Base-by-base conservation (phyloP, 1,284 basidiomycete genomes). In the Termitomyces sp. region DNA sequence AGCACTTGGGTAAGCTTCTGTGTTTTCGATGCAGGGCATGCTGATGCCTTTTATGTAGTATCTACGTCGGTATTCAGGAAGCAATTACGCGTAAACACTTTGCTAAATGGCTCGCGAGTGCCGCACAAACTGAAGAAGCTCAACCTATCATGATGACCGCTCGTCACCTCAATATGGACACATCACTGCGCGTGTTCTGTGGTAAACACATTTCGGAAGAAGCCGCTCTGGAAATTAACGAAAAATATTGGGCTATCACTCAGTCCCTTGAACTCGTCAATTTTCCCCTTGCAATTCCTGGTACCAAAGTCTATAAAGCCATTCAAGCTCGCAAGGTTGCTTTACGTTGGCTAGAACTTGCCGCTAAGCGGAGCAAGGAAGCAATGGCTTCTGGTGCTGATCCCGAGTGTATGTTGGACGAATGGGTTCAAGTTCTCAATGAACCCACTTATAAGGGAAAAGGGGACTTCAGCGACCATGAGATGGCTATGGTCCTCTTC, bases 221-320 rank as follows among this genome's bases (percentile, higher is more conserved):
- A 10, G 92, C 88, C 44, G 83, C 88, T 34, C 67, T 75, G 33
- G 89, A 93, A 68, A 94, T 99, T 67, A 90, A 83, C 67, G 87
- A 92, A 62, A 94, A 94, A 70, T 99, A 98, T 77, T 99, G 96
- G 96, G 79, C 82, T 58, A 97, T 99, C 72, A 98, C 96, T 15
- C 76, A 86, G 62, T 93, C 96, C 1, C 87, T 99, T 44, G 94
- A 99, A 71, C 89, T 99, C 55, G 96, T 99, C 79, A 99, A 99
- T 79, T 99, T 99, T 80, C 96, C 96, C 24, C 76, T 99, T 59
- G 88, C 94, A n/a, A 64, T 95, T 47, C 94, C 94, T 31, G 97
- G 97, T 31, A 99, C 96, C 55, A 98, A 98, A 72, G 86, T 98
- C 50, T 99, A 92, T 77, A 90, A 88, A 61, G 96, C 96, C 1